Percentiles rank a stretch among this genome's conserved stretches.
phyloP scores from a whole-genome alignment of 768 basidiomycete genomes.

The Lactarius indigo region DNA sequence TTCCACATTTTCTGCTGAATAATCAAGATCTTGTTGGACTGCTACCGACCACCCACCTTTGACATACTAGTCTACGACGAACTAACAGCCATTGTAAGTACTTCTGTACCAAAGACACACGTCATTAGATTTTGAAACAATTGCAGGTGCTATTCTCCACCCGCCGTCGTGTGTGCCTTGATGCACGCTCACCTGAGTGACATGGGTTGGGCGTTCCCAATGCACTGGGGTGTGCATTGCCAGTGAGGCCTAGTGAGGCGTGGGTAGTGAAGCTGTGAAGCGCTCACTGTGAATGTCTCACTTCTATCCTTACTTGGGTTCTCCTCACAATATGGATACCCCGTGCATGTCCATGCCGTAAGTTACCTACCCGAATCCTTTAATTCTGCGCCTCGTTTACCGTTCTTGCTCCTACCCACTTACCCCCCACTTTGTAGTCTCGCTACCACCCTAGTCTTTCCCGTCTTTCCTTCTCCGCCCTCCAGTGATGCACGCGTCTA shows the following conservation, averaged over 20 bases:
- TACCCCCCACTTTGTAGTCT: not conserved
- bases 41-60: not conserved
- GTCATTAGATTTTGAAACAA: not conserved
- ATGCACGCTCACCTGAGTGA: not conserved
- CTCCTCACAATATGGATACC: constrained; percentile 4
- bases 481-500: not conserved
- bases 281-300: not conserved
- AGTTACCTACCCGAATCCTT: not conserved
- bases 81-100: not conserved
- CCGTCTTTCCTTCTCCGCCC: not conserved
- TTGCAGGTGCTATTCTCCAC: not conserved
- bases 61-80: not conserved
- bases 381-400: constrained; percentile 4
- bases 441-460: not conserved
- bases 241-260: not conserved
- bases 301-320: not conserved
- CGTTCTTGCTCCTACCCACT: not conserved
- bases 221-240: not conserved
- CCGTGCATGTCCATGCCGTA: constrained; percentile 1
- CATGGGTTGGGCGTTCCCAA: not conserved
- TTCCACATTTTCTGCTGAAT: not conserved
- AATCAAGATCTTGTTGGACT: not conserved
- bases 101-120: not conserved
- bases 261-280: not conserved
- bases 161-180: not conserved